A percentile compares a stretch with the other conserved stretches of the same genome.
Evolutionary conservation across 148 eudicot species (phyloP).

Genomic region (Salicornia ramosissima): DNA sequence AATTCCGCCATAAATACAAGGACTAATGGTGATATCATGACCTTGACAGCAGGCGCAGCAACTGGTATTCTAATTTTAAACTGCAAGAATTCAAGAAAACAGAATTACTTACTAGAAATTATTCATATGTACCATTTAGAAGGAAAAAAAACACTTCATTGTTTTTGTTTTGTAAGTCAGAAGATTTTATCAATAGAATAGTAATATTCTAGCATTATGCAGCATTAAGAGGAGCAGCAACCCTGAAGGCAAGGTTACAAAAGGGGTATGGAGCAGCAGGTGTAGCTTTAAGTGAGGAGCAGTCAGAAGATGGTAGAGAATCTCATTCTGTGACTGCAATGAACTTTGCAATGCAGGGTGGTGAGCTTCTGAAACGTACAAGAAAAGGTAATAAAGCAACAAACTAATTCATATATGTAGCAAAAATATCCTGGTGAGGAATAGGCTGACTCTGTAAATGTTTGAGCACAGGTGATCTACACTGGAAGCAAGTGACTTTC

Average conservation of each 20-base stretch:
- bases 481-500: conserved; percentile 88
- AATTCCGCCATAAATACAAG: conserved; percentile 69
- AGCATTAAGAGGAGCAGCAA: conserved; percentile 83
- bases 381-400: conserved; percentile 57
- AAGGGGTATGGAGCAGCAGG: conserved; percentile 43
- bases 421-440: neutral
- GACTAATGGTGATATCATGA: conserved; percentile 86
- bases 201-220: too few relatives aligned
- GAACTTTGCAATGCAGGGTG: conserved; percentile 65
- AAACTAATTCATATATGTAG: neutral
- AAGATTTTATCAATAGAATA: too few relatives aligned
- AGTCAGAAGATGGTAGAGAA: conserved; percentile 50
- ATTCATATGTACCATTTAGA: neutral
- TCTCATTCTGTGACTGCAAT: conserved; percentile 38
- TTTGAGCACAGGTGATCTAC: conserved; percentile 71
- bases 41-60: conserved; percentile 94
- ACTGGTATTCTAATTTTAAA: conserved; percentile 45
- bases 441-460: conserved; percentile 13
- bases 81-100: neutral
- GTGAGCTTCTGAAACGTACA: conserved; percentile 85
- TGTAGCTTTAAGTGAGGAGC: conserved; percentile 39
- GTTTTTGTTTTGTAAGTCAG: too few relatives aligned
- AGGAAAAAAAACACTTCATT: neutral
- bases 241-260: conserved; percentile 64
- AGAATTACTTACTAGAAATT: neutral